phyloP scores from a whole-genome alignment of 2,329 filamentous ascomycete species.

The Sporothrix schenckii region DNA sequence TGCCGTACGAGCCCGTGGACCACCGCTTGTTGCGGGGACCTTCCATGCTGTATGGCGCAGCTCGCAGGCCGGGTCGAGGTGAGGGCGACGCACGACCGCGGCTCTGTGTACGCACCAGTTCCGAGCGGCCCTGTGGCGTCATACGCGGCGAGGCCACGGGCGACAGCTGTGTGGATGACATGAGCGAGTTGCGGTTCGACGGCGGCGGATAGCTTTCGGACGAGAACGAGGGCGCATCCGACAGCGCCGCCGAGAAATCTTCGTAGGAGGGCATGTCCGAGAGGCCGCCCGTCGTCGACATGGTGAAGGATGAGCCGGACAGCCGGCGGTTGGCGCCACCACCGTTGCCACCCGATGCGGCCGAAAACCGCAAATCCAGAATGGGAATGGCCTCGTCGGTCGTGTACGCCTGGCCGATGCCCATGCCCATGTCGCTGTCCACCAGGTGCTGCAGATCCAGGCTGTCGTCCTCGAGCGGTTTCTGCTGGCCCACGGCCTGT shows the following conservation, averaged over 20 bases:
- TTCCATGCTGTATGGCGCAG: constrained; percentile 72
- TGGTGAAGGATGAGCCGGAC: constrained; percentile 73
- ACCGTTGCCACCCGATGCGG: constrained; percentile 41
- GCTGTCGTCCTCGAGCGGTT: constrained; percentile 57
- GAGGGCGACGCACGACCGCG: constrained; percentile 72
- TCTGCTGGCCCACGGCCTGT: constrained; percentile 49
- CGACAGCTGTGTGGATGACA: constrained; percentile 71
- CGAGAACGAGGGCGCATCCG: constrained; percentile 67
- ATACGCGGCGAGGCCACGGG: constrained; percentile 72
- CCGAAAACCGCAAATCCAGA: constrained; percentile 60
- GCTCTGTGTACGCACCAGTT: constrained; percentile 65
- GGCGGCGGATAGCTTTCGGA: constrained; percentile 65
- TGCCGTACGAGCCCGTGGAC: constrained; percentile 74
- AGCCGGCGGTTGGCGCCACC: constrained; percentile 62
- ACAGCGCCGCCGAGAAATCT: constrained; percentile 67
- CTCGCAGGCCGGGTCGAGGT: constrained; percentile 67
- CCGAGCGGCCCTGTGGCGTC: constrained; percentile 62
- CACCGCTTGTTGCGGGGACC: constrained; percentile 70
- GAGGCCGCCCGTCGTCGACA: constrained; percentile 67
- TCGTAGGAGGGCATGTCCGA: constrained; percentile 73
- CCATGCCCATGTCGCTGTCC: constrained; percentile 61
- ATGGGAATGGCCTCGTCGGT: constrained; percentile 66
- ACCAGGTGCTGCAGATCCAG: constrained; percentile 56
- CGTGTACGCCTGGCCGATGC: constrained; percentile 64
- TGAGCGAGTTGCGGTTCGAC: constrained; percentile 69